Evolutionary conservation across 2,329 filamentous ascomycete genomes (phyloP), one percentile per base, ranked within the genome.

Genomic region (Sclerotinia spermophila): DNA sequence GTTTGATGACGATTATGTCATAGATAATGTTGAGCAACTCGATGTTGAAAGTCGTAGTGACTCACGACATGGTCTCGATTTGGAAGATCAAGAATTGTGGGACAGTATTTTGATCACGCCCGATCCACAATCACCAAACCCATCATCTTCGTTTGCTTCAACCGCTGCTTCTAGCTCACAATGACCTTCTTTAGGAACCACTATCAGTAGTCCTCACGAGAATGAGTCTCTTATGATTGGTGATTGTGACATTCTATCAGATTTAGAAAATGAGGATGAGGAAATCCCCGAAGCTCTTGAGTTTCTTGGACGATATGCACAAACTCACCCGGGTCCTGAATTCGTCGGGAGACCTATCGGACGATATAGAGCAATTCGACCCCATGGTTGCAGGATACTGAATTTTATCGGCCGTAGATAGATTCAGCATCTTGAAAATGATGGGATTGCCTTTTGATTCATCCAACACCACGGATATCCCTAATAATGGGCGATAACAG

Each of bases 41-140:
- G 71, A 66, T 35, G 73, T 91, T 1, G 90, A 96, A 80, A 93
- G 93, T 5, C 86, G 97, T 24, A 94, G 93, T 51, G 93, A 97
- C 80, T 91, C 94, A 71, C 88, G 93, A 73, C 89, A 93, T 75
- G 97, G 93, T 79, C 82, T 93, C n/a, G 94, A 90, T 78, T 90
- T 91, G 13, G 90, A 82, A 68, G 84, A 83, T 53, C 86, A 88
- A 73, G 84, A 86, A 65, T 84, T 84, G 1, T 97, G 94, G 94
- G 91, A 95, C 72, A 93, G 90, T 4, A 88, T 97, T 68, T 83
- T 94, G 71, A 90, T 97, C 72, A 90, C 92, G 0, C 92, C 93
- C 0, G 94, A 97, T 79, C 89, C 91, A 24, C 90, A 92, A 72
- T 86, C 92, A 3, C 93, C 94, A 0, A 96, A 92, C 75, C 87